A percentile compares a stretch with the other conserved stretches of the same genome.
These are phyloP conservation scores for Aureobasidium pullulans DNA, from an alignment of 2,329 filamentous ascomycete genomes.

Conservation along the genomic window DNA sequence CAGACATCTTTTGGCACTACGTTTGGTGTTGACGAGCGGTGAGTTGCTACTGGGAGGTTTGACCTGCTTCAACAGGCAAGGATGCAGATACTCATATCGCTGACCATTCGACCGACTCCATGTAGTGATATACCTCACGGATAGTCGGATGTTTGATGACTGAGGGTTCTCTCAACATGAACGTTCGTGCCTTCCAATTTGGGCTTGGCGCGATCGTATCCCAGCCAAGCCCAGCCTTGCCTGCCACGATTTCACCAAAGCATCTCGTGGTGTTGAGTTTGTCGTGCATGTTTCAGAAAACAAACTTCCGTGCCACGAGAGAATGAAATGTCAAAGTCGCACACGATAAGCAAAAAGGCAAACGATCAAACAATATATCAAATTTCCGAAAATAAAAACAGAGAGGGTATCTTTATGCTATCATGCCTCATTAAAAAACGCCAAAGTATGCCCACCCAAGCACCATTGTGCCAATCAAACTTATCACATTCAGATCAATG, in stretches of 20 bases:
- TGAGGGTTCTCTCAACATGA: background rate
- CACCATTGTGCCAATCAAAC: background rate
- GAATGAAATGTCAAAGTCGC: background rate
- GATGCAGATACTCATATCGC: background rate
- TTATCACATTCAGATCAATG: background rate
- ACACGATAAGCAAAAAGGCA: background rate
- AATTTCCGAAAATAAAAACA: background rate
- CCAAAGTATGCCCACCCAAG: background rate
- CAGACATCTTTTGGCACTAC: constrained; percentile 5
- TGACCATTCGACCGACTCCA: background rate
- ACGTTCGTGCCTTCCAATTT: constrained; percentile 1
- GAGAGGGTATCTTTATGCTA: constrained; percentile 13
- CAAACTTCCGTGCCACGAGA: background rate
- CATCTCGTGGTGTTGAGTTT: background rate
- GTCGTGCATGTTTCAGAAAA: constrained; percentile 11
- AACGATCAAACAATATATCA: background rate
- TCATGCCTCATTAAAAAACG: background rate
- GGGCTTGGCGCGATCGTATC: constrained; percentile 6
- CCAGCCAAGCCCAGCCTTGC: background rate
- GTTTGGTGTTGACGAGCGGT: background rate
- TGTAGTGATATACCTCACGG: background rate
- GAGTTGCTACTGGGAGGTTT: background rate
- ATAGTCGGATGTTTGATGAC: background rate
- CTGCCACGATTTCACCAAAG: background rate
- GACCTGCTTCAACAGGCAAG: background rate